These are phyloP conservation scores for Lodderomyces orthopsilosis DNA, from an alignment of 1,139 yeast species.

Conservation along the genomic window DNA sequence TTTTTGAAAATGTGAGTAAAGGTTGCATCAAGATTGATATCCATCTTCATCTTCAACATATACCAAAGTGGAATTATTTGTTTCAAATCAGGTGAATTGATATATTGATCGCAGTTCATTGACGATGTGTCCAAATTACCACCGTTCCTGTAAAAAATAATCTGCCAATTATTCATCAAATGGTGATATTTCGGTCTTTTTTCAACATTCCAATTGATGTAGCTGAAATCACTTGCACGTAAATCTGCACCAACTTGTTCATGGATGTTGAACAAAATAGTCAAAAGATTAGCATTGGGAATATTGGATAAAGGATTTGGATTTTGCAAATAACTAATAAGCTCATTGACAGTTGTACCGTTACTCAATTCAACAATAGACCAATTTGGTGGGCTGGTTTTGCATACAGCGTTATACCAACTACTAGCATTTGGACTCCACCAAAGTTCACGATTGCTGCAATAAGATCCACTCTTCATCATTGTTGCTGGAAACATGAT, in stretches of 20 bases:
- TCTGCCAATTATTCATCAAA: slow-evolving; percentile 64
- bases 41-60: slow-evolving; percentile 61
- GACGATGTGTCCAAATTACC: slow-evolving; percentile 57
- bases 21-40: slow-evolving; percentile 56
- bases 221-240: slow-evolving; percentile 23
- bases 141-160: slow-evolving; percentile 54
- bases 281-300: slow-evolving; percentile 57
- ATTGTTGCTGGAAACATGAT: slow-evolving; percentile 56
- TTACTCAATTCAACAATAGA: slow-evolving; percentile 53
- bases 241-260: slow-evolving; percentile 62
- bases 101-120: slow-evolving; percentile 49
- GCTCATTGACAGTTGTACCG: slow-evolving; percentile 50
- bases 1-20: slow-evolving; percentile 56
- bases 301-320: slow-evolving; percentile 16
- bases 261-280: slow-evolving; percentile 69
- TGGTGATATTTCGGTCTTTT: slow-evolving; percentile 55
- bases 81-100: slow-evolving; percentile 54
- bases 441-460: slow-evolving; percentile 71
- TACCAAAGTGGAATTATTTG: slow-evolving; percentile 62
- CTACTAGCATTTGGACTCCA: slow-evolving; percentile 50
- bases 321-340: slow-evolving; percentile 36
- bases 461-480: slow-evolving; percentile 72
- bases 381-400: slow-evolving; percentile 15
- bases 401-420: slow-evolving; percentile 47
- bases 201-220: slow-evolving; percentile 57